These are phyloP conservation scores for Trametes cinnabarina DNA, from an alignment of 768 basidiomycete species.

Conservation along the genomic window DNA sequence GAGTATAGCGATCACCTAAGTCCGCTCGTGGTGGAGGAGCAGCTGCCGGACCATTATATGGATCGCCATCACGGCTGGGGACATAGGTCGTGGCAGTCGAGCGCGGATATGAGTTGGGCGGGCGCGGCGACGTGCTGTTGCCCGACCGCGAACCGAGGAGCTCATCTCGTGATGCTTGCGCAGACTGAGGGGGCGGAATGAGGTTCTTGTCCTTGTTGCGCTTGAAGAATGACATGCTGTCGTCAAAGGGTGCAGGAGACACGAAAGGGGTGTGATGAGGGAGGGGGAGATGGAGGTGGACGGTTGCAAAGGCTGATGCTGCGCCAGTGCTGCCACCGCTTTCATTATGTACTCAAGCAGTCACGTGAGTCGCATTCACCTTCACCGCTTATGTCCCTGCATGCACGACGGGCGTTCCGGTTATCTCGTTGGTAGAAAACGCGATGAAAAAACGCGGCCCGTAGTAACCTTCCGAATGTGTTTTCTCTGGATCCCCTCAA, in stretches of 20 bases:
- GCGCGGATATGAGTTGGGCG: slow-evolving; percentile 37
- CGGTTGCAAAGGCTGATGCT: slow-evolving; percentile 13
- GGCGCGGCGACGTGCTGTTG: slow-evolving; percentile 39
- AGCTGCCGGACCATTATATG: slow-evolving; percentile 37
- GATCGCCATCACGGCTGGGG: slow-evolving; percentile 67
- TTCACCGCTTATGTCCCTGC: neutral
- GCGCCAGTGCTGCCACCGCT: slow-evolving; percentile 15
- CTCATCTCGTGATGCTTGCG: slow-evolving; percentile 28
- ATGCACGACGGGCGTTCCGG: too few species aligned
- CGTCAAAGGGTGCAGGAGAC: neutral
- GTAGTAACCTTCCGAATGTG: too few species aligned
- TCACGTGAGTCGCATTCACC: slow-evolving; percentile 11
- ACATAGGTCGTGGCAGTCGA: slow-evolving; percentile 63
- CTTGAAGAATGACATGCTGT: slow-evolving; percentile 65
- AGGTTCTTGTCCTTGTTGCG: slow-evolving; percentile 63
- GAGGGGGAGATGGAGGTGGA: slow-evolving; percentile 1
- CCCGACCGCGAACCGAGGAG: slow-evolving; percentile 30
- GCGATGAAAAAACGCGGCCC: too few species aligned
- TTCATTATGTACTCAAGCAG: slow-evolving; percentile 6
- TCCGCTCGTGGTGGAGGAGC: slow-evolving; percentile 12
- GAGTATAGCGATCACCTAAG: slow-evolving; percentile 45
- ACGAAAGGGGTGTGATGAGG: neutral
- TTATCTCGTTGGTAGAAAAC: too few species aligned
- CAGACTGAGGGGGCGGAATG: slow-evolving; percentile 65
- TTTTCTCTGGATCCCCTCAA: too few species aligned